Percentiles rank a stretch among this genome's conserved stretches.
phyloP scores from a whole-genome alignment of 1,284 basidiomycete genomes.

The Hymenochaete sp. region DNA sequence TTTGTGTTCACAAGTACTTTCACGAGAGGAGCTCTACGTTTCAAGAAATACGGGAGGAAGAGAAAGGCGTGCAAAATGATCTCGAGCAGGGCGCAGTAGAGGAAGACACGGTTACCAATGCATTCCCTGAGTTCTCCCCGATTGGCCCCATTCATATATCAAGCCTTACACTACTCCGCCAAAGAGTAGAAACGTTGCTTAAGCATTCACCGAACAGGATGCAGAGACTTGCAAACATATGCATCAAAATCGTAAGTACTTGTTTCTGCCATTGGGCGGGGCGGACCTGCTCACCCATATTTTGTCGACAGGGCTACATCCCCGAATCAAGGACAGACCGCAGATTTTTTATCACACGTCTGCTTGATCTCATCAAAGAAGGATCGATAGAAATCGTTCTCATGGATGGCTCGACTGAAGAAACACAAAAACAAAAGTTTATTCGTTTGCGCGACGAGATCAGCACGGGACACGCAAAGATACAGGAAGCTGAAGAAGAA shows the following conservation, averaged over 20 bases:
- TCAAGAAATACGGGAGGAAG: slow-evolving; percentile 65
- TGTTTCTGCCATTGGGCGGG: background rate
- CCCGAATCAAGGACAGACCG: slow-evolving; percentile 66
- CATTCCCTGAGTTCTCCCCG: slow-evolving; percentile 47
- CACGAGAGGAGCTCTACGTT: slow-evolving; percentile 62
- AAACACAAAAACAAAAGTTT: slow-evolving; percentile 37
- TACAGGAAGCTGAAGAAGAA: slow-evolving; percentile 26
- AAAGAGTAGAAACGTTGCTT: slow-evolving; percentile 58
- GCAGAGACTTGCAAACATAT: slow-evolving; percentile 60
- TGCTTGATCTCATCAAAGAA: slow-evolving; percentile 61
- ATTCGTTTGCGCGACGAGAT: slow-evolving; percentile 51
- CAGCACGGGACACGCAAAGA: slow-evolving; percentile 26
- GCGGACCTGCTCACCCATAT: slow-evolving; percentile 5
- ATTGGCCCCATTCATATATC: slow-evolving; percentile 70
- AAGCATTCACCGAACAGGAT: slow-evolving; percentile 57
- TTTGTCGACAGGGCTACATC: slow-evolving; percentile 64
- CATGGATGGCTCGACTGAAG: slow-evolving; percentile 42
- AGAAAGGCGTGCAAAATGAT: slow-evolving; percentile 32
- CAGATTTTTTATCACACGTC: slow-evolving; percentile 64
- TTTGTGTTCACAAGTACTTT: slow-evolving; percentile 71
- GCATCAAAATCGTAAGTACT: slow-evolving; percentile 54
- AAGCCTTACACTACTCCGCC: slow-evolving; percentile 58
- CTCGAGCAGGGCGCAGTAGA: slow-evolving; percentile 23
- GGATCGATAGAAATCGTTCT: slow-evolving; percentile 66
- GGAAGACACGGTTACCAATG: slow-evolving; percentile 27